Evolutionary conservation across 495 filamentous ascomycete genomes (phyloP).

Genomic region (Lasiosphaeria miniovina): DNA sequence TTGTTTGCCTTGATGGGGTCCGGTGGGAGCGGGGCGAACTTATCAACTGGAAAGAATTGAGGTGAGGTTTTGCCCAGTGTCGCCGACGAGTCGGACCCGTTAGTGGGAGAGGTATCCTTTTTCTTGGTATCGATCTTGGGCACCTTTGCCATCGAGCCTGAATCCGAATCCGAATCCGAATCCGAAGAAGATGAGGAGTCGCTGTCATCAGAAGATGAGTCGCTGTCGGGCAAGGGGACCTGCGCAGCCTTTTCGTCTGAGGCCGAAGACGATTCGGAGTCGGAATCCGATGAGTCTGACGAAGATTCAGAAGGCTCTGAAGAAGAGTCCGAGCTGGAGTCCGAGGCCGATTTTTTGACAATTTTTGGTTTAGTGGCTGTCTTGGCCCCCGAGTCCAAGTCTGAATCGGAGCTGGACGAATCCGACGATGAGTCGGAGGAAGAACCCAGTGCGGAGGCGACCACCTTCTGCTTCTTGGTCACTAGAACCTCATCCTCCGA

Average conservation of each 20-base stretch:
- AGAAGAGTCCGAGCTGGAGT: constrained; percentile 31
- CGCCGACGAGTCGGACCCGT: constrained; percentile 20
- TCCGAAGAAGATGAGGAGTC: constrained; percentile 35
- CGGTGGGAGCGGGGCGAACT: constrained; percentile 47
- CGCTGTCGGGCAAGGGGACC: constrained; percentile 48
- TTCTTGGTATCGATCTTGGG: constrained; percentile 28
- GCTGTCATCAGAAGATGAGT: constrained; percentile 34
- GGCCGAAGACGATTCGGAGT: constrained; percentile 33
- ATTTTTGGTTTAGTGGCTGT: constrained; percentile 37
- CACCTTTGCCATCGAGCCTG: constrained; percentile 23
- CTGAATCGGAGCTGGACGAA: constrained; percentile 40
- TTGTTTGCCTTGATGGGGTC: constrained; percentile 48
- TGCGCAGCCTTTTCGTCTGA: constrained; percentile 49
- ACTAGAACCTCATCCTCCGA: constrained; percentile 38
- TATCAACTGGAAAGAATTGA: constrained; percentile 33
- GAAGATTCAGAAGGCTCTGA: constrained; percentile 27
- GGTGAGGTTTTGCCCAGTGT: constrained; percentile 43
- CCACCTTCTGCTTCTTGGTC: constrained; percentile 29
- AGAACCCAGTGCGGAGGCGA: constrained; percentile 16
- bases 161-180: constrained; percentile 36
- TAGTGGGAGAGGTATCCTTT: background rate
- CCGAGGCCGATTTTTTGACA: constrained; percentile 31
- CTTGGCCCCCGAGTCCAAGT: constrained; percentile 36
- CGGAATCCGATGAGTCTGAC: constrained; percentile 30
- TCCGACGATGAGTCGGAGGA: constrained; percentile 35